Conservation (phyloP, 176 grass and related monocot species). For the Oryza glaberrima region DNA sequence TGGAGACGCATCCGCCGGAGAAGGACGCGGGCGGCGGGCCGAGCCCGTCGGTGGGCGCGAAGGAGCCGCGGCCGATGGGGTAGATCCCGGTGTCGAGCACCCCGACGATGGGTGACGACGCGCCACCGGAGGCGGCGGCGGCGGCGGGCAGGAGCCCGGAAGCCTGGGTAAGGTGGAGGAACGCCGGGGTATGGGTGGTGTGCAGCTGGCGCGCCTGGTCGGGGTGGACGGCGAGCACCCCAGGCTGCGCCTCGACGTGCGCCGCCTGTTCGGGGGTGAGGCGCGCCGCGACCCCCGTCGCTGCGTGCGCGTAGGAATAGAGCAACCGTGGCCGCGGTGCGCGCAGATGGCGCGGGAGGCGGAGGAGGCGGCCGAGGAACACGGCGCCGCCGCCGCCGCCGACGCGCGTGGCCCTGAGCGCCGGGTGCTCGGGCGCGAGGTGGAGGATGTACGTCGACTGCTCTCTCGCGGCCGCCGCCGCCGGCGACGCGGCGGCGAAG, state of each 20-base stretch:
- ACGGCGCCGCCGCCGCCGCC: background rate
- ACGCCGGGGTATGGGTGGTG: conserved; percentile 66
- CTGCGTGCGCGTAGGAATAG: conserved; percentile 50
- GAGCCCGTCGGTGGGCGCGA: background rate
- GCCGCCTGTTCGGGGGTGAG: conserved; percentile 50
- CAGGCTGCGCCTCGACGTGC: conserved; percentile 41
- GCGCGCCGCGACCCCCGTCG: conserved; percentile 62
- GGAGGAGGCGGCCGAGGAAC: conserved; percentile 33
- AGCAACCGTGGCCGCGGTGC: conserved; percentile 25
- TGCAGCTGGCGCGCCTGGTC: conserved; percentile 63
- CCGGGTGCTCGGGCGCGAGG: conserved; percentile 35
- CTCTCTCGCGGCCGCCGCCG: background rate
- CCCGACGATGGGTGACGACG: conserved; percentile 53
- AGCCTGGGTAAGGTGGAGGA: conserved; percentile 56
- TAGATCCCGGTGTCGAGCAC: conserved; percentile 78
- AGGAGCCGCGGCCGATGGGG: conserved; percentile 48
- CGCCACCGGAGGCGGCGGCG: conserved; percentile 20
- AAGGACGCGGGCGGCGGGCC: conserved; percentile 46
- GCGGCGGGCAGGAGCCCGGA: conserved; percentile 61
- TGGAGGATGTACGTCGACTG: conserved; percentile 59
- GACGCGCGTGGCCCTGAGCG: background rate
- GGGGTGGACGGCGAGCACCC: conserved; percentile 58
- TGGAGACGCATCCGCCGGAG: conserved; percentile 46
- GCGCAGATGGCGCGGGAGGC: conserved; percentile 43
- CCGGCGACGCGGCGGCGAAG: too few species aligned